A percentile compares a stretch with the other conserved stretches of the same genome.
Conservation (phyloP, 139 green algal species). For the Chlorella sorokiniana region DNA sequence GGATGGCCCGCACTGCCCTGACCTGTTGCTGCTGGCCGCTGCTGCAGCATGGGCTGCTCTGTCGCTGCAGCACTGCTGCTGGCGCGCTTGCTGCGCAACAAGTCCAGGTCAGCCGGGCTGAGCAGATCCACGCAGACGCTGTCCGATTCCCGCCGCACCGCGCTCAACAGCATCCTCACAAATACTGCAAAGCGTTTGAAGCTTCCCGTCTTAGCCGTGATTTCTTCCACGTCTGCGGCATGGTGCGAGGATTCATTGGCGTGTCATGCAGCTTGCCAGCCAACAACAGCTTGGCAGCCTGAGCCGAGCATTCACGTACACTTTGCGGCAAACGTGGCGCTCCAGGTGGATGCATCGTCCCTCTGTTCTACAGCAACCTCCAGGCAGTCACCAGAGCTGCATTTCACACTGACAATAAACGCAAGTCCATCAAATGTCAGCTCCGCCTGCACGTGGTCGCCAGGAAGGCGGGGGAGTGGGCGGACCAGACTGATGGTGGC, state of each 20-base stretch:
- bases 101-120: constrained; percentile 82
- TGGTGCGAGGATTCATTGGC: not conserved
- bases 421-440: constrained; percentile 11
- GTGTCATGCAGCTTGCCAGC: not conserved
- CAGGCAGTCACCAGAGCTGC: constrained; percentile 18
- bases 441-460: constrained; percentile 9
- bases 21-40: not conserved
- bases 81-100: constrained; percentile 68
- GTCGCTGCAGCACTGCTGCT: constrained; percentile 15
- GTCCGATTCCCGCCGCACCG: constrained; percentile 73
- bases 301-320: too few species aligned
- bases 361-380: constrained; percentile 73
- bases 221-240: constrained; percentile 87
- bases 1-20: too few species aligned
- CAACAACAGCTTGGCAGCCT: too few species aligned
- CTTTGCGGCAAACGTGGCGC: constrained; percentile 69
- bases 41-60: too few species aligned
- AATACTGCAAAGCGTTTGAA: constrained; percentile 85
- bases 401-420: constrained; percentile 4
- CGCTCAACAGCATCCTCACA: constrained; percentile 82
- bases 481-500: too few species aligned
- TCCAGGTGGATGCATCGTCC: constrained; percentile 65
- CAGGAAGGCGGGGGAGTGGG: too few species aligned
- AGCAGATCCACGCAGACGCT: constrained; percentile 89
- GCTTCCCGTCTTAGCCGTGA: constrained; percentile 88